phyloP scores from a whole-genome alignment of 192 early-diverging fungal genomes.

The Coemansia sp. region DNA sequence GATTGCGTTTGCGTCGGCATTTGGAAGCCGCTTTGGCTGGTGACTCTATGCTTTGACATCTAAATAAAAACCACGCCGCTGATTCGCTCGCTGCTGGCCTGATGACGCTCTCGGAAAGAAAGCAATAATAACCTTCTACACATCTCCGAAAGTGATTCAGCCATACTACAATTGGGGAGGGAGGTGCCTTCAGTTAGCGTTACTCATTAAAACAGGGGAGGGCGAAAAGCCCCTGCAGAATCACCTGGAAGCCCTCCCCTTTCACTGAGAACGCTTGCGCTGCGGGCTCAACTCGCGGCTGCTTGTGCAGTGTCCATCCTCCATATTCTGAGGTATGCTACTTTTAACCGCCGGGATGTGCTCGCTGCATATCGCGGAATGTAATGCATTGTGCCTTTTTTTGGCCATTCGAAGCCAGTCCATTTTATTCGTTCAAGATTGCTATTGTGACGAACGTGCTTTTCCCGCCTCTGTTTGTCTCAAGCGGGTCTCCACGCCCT shows the following conservation, averaged over 20 bases:
- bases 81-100: background rate
- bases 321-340: conserved; percentile 5
- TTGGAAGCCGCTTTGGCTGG: conserved; percentile 2
- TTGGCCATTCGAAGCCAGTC: conserved; percentile 7
- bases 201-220: no score
- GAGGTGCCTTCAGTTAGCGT: no score
- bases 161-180: background rate
- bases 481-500: background rate
- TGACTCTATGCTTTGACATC: background rate
- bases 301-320: background rate
- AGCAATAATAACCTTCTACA: background rate
- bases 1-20: conserved; percentile 3
- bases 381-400: background rate
- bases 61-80: background rate
- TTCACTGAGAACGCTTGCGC: conserved; percentile 1
- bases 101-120: background rate
- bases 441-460: conserved; percentile 2
- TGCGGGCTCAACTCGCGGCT: background rate
- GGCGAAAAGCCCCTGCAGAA: no score
- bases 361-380: background rate
- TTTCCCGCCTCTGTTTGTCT: background rate
- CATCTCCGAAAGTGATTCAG: background rate
- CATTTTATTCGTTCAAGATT: background rate
- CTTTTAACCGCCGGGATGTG: conserved; percentile 10
- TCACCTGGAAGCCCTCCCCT: background rate